A percentile compares a stretch with the other conserved stretches of the same genome.
phyloP scores from a whole-genome alignment of 2,329 filamentous ascomycete species.

The Diaporthe citriasiana region DNA sequence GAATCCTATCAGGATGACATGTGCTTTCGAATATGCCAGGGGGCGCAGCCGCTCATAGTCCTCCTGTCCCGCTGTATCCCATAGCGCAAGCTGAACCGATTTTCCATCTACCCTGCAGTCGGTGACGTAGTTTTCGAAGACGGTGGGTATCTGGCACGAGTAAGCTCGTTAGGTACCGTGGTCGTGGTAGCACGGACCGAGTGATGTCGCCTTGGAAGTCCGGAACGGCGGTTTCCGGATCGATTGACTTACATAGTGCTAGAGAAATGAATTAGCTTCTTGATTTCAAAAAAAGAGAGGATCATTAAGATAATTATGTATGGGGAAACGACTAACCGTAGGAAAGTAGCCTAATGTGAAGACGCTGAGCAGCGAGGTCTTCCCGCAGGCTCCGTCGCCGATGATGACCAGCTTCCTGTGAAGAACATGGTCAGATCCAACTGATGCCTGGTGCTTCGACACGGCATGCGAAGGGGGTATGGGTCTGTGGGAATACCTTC shows the following conservation, averaged over 20 bases:
- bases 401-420: conserved; percentile 95
- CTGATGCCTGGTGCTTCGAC: conserved; percentile 31
- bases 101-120: conserved; percentile 98
- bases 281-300: conserved; percentile 26
- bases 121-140: conserved; percentile 99
- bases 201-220: conserved; percentile 18
- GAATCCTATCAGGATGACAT: conserved; percentile 97
- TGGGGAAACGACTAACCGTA: conserved; percentile 75
- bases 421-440: conserved; percentile 30
- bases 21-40: conserved; percentile 95
- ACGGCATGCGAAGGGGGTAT: not conserved
- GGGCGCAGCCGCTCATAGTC: conserved; percentile 97
- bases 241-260: conserved; percentile 70
- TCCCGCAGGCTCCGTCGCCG: conserved; percentile 96
- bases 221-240: conserved; percentile 40
- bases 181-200: not conserved
- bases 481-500: conserved; percentile 49
- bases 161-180: conserved; percentile 35
- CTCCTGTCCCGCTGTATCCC: conserved; percentile 99
- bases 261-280: conserved; percentile 48
- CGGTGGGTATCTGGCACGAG: conserved; percentile 83
- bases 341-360: conserved; percentile 99
- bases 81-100: conserved; percentile 96
- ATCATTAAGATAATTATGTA: conserved; percentile 28
- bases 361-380: conserved; percentile 96